Base-by-base conservation (phyloP, 495 filamentous ascomycete genomes). In the Aspergillus saccharolyticus region DNA sequence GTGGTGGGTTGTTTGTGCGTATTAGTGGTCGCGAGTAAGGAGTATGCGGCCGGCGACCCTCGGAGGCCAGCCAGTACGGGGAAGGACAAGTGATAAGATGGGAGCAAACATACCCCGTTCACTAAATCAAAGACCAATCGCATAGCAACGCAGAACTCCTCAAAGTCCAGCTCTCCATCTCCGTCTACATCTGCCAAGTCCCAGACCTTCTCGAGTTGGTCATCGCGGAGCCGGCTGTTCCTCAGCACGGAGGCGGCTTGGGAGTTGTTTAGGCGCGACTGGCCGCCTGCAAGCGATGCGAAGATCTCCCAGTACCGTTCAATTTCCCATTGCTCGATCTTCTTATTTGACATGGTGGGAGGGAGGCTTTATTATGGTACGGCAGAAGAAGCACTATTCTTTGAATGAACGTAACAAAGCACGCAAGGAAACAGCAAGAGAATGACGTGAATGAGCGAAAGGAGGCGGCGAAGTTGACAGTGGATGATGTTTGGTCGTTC, bases 301-400 rank as follows among this genome's bases (percentile, higher is more conserved):
- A 98, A 98, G 73, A 98, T 97, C 78, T 97, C 96, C 94, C 94
- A 98, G 76, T 97, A 98, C 55, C 92, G 90, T 67, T 96, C 91
- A 65, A 98, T 89, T 72, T 98, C 95, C 77, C 89, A 88, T 70
- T 94, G 86, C 65, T 96, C 92, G 71, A 97, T 97, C 63, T 85
- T 85, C 72, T 89, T 88, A 64, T 75, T 76, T 14, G 91, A 84
- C 81, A 90, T 89, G 72, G 74, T 83, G 66, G 58, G 24, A 15
- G 45, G 16, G 45, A 17, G 18, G 20, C 15, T 20, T 2, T n/a
- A 30, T 24, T 7, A 22, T 21, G 46, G 16, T 16, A 16, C 45
- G 55, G 55, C 49, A 57, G 39, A 48, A 30, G 52, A 14, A 57
- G 54, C 52, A 57, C 56, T 54, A 44, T 61, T 61, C 59, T 51